Evolutionary conservation across 305 asterid species (phyloP), one percentile per base, ranked within the genome.

Genomic region (Fraxinus sp.): DNA sequence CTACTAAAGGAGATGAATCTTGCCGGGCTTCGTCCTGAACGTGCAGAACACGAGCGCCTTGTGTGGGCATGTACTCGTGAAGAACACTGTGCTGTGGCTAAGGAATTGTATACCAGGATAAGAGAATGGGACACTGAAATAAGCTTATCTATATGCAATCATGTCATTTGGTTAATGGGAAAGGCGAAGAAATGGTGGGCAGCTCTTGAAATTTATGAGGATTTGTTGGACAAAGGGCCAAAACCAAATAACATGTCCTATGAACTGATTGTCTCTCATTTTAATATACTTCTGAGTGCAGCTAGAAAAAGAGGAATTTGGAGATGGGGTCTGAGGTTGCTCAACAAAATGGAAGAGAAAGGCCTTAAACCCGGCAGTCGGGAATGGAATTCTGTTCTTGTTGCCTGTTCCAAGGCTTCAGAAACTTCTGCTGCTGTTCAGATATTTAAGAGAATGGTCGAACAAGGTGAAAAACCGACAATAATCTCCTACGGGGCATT

Each of bases 121-220:
- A 82, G 98, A 80, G 98, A 96, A 81, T 90, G 85, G 76, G 88
- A 83, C 44, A 7, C 77, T 7, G 93, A 89, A n/a, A 94, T 94
- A 73, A 94, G 99, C 87, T 79, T 94, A 86, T 92, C 98, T 0
- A 94, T 94, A 16, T 94, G 99, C 86, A 96, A 94, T 79, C 98
- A 93, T 66, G 90, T 94, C 78, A 94, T 96, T 79, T 96, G 99
- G 99, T 77, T 96, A 36, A 82, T 96, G 93, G 98, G 98, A 10
- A 96, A 94, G 88, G 98, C 98, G 2, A 96, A 90, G 82, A 96
- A 96, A 33, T 96, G 99, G 99, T 96, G 99, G 99, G 97, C 94
- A 0, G 99, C 99, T 68, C 90, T 94, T 16, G 98, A 96, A 83
- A 91, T 96, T n/a, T 96, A 96, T 5, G 98, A 96, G 89, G 95